phyloP scores from a whole-genome alignment of 2,329 filamentous ascomycete genomes.

The Penicillium sp. region DNA sequence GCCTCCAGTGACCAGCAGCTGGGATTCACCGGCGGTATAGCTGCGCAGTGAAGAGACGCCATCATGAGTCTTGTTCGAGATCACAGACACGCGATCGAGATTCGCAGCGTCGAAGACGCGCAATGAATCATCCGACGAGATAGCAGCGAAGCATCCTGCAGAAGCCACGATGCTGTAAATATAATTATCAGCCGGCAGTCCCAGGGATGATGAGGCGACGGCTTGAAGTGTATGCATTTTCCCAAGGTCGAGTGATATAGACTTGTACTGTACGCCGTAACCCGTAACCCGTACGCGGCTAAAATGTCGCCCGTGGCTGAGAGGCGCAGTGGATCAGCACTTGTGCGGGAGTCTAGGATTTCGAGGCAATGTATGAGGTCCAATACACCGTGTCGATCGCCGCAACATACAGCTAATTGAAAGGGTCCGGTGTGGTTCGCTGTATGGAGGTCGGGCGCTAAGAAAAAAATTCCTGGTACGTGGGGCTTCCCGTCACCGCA shows the following conservation, averaged over 20 bases:
- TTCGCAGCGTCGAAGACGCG: slow-evolving; percentile 40
- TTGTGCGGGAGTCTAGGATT: neutral
- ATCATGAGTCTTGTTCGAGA: slow-evolving; percentile 31
- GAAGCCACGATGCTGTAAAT: slow-evolving; percentile 41
- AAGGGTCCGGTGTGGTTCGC: neutral
- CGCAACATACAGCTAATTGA: neutral
- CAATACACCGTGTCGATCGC: neutral
- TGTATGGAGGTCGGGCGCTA: slow-evolving; percentile 11
- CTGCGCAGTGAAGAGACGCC: slow-evolving; percentile 41
- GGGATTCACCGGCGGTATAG: slow-evolving; percentile 26
- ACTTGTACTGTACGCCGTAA: neutral
- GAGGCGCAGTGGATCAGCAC: neutral
- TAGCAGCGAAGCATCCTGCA: slow-evolving; percentile 38
- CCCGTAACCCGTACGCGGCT: neutral
- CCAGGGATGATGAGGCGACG: slow-evolving; percentile 37
- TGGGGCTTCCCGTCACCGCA: slow-evolving; percentile 7
- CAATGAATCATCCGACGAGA: slow-evolving; percentile 47
- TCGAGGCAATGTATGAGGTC: neutral
- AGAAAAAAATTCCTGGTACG: slow-evolving; percentile 6
- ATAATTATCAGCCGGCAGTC: slow-evolving; percentile 41
- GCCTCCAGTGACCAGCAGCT: slow-evolving; percentile 37
- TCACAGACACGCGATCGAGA: slow-evolving; percentile 31
- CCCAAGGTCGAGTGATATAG: neutral
- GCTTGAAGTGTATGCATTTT: slow-evolving; percentile 37
- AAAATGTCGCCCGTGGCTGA: slow-evolving; percentile 4